Conservation (phyloP, 2,329 filamentous ascomycete genomes). For the Penicillium sumatraense region DNA sequence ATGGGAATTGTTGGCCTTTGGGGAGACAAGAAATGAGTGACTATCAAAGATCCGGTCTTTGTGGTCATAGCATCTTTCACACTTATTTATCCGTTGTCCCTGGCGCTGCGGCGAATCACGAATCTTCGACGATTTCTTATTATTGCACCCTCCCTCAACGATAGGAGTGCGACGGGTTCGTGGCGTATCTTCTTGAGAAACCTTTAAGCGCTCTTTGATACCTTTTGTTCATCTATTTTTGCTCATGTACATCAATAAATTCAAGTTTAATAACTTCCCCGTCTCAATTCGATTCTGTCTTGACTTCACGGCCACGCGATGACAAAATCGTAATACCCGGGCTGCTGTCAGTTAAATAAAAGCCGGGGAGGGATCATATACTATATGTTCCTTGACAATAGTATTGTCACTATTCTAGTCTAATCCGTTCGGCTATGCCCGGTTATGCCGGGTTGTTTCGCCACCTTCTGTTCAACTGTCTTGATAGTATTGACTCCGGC, state of each 20-base stretch:
- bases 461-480: no score
- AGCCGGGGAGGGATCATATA: no score
- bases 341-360: no score
- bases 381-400: no score
- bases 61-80: no score
- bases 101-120: conserved; percentile 9
- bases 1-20: conserved; percentile 55
- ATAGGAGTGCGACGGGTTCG: background rate
- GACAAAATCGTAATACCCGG: no score
- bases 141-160: background rate
- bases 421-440: no score
- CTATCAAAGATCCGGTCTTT: background rate
- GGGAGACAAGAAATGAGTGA: conserved; percentile 45
- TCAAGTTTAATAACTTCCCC: background rate
- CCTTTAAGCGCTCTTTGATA: conserved; percentile 2
- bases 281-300: background rate
- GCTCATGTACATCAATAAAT: background rate
- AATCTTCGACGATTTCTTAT: conserved; percentile 10
- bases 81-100: background rate
- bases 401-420: no score
- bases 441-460: no score
- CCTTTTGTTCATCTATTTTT: conserved; percentile 4
- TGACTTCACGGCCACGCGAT: no score
- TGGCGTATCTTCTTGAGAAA: background rate
- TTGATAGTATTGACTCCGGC: no score